Percentiles rank a stretch among this genome's conserved stretches.
Evolutionary conservation across 306 rosid genomes (phyloP).

Genomic region (Prunus fruticosa): DNA sequence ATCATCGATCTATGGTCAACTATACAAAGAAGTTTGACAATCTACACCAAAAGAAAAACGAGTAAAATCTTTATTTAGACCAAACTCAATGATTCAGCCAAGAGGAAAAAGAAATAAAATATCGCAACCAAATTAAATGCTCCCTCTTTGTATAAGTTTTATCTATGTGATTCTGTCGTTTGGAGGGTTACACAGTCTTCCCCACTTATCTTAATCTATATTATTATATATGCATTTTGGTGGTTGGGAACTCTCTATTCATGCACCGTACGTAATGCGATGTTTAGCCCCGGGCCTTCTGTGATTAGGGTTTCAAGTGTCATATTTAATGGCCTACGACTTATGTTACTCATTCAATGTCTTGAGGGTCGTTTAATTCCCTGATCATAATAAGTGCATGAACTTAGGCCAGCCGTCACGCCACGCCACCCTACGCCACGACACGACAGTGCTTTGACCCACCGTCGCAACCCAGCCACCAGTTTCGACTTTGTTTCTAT

Average conservation of each 20-base stretch:
- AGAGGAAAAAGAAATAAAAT: background rate
- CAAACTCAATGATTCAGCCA: background rate
- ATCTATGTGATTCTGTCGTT: background rate
- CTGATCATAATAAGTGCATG: background rate
- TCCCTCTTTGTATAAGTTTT: background rate
- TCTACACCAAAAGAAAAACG: background rate
- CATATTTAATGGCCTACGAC: background rate
- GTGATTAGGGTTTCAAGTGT: background rate
- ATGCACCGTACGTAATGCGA: constrained; percentile 13
- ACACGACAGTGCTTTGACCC: background rate
- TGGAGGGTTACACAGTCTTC: constrained; percentile 7
- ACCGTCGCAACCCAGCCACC: background rate
- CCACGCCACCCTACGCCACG: background rate
- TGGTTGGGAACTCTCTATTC: constrained; percentile 6
- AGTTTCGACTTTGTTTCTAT: background rate
- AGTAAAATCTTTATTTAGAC: background rate
- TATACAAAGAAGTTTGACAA: background rate
- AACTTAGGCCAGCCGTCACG: constrained; percentile 1
- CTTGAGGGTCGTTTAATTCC: too few relatives aligned
- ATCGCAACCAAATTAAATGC: background rate
- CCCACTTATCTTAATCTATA: background rate
- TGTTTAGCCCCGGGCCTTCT: background rate
- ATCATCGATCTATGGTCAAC: background rate
- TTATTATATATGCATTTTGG: background rate
- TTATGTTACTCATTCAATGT: constrained; percentile 10